These are phyloP conservation scores for Fermentozyma sake DNA, from an alignment of 1,139 yeast genomes.

Conservation along the genomic window DNA sequence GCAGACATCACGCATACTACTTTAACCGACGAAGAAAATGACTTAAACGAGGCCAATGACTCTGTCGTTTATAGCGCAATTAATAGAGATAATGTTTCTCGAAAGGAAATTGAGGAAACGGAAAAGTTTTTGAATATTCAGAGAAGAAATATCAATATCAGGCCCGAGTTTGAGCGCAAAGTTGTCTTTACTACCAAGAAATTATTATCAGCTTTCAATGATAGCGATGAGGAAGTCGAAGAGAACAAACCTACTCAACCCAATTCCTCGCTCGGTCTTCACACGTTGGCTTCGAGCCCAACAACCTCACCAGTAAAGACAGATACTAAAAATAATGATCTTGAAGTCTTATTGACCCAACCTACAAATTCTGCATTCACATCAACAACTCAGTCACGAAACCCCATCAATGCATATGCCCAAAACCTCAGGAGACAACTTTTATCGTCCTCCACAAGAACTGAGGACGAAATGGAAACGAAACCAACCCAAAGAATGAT, in stretches of 20 bases:
- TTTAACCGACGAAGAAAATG: constrained; percentile 42
- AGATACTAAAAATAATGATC: constrained; percentile 7
- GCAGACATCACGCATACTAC: constrained; percentile 33
- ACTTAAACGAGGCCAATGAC: constrained; percentile 22
- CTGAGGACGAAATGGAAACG: constrained; percentile 7
- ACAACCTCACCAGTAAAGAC: constrained; percentile 31
- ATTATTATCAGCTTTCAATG: constrained; percentile 32
- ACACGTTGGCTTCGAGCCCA: constrained; percentile 21
- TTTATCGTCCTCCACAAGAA: constrained; percentile 17
- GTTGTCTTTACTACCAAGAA: constrained; percentile 27
- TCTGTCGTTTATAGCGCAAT: constrained; percentile 13
- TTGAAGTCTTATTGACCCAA: no score
- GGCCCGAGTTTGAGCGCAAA: constrained; percentile 30
- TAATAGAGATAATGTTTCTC: constrained; percentile 12
- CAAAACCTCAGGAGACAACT: constrained; percentile 25
- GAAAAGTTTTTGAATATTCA: constrained; percentile 35
- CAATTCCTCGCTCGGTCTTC: constrained; percentile 8
- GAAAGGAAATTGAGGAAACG: constrained; percentile 28
- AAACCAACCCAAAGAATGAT: no score
- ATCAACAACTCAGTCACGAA: constrained; percentile 11
- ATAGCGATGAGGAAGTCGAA: constrained; percentile 22
- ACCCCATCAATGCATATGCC: constrained; percentile 38
- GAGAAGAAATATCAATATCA: constrained; percentile 30
- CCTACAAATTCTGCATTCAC: constrained; percentile 1
- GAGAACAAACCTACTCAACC: no score